Percentiles rank a stretch among this genome's conserved stretches.
Evolutionary conservation across 2,329 filamentous ascomycete species (phyloP).

Genomic region (Fusarium proliferatum): DNA sequence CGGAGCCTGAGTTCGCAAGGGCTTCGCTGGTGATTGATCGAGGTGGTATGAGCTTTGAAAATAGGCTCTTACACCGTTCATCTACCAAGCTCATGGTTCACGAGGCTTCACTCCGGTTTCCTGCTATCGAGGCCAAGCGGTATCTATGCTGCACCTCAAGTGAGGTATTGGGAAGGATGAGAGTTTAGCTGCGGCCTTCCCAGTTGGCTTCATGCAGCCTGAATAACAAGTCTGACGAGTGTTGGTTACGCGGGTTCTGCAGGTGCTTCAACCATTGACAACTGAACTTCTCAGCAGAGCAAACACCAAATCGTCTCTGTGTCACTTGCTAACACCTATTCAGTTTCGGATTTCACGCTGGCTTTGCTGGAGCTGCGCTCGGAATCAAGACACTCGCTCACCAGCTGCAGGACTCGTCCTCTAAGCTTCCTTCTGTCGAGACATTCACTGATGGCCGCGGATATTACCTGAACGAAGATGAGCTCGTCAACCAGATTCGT

Average conservation of each 20-base stretch:
- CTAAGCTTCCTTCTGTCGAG: constrained; percentile 67
- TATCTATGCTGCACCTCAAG: neutral
- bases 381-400: constrained; percentile 85
- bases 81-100: neutral
- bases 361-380: constrained; percentile 79
- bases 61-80: neutral
- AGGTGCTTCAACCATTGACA: neutral
- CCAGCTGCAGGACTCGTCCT: constrained; percentile 78
- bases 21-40: neutral
- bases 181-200: too few species aligned
- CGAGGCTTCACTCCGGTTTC: neutral
- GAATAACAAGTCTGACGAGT: neutral
- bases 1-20: neutral
- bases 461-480: constrained; percentile 76
- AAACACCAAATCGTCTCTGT: too few species aligned
- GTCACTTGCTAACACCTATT: neutral
- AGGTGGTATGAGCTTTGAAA: neutral
- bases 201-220: neutral
- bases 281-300: neutral
- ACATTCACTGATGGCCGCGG: constrained; percentile 59
- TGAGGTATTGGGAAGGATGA: neutral
- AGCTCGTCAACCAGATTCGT: constrained; percentile 58
- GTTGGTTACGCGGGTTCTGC: neutral
- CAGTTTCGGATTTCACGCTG: too few species aligned
- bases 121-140: neutral